Conservation (phyloP, 805 yeast species). For the Candida quercuum region DNA sequence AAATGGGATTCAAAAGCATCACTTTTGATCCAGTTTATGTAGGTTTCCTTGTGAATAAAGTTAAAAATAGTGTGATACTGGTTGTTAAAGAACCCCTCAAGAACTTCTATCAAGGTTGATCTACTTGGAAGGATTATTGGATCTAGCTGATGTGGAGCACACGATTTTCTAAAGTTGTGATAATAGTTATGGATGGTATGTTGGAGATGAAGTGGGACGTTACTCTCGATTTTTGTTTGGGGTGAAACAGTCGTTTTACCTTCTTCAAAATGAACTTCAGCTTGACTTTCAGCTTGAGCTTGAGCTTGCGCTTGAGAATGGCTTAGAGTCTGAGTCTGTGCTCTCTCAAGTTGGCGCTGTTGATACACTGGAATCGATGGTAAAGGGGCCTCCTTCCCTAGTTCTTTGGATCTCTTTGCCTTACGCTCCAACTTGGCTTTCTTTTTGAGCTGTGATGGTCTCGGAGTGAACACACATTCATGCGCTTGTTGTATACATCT, state of each 20-base stretch:
- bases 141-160: slow-evolving; percentile 8
- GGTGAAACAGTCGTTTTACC: too few relatives aligned
- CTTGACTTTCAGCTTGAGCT: too few relatives aligned
- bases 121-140: slow-evolving; percentile 10
- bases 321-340: too few relatives aligned
- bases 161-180: slow-evolving; percentile 4
- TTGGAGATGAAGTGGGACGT: too few relatives aligned
- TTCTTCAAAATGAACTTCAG: too few relatives aligned
- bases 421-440: not conserved
- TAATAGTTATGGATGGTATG: slow-evolving; percentile 9
- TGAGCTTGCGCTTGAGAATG: too few relatives aligned
- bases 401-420: not conserved
- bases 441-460: slow-evolving; percentile 11
- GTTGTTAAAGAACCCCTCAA: slow-evolving; percentile 7
- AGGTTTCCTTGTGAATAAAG: slow-evolving; percentile 8
- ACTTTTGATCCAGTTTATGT: slow-evolving; percentile 7
- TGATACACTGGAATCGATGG: too few relatives aligned
- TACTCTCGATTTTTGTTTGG: too few relatives aligned
- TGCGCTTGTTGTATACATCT: slow-evolving; percentile 7
- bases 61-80: slow-evolving; percentile 8
- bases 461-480: slow-evolving; percentile 12
- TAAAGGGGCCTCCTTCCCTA: not conserved
- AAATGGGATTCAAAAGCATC: slow-evolving; percentile 7
- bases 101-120: slow-evolving; percentile 1
- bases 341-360: too few relatives aligned